Percentiles rank a stretch among this genome's conserved stretches.
Conservation (phyloP, 148 eudicot genomes). For the Persicaria maculosa region DNA sequence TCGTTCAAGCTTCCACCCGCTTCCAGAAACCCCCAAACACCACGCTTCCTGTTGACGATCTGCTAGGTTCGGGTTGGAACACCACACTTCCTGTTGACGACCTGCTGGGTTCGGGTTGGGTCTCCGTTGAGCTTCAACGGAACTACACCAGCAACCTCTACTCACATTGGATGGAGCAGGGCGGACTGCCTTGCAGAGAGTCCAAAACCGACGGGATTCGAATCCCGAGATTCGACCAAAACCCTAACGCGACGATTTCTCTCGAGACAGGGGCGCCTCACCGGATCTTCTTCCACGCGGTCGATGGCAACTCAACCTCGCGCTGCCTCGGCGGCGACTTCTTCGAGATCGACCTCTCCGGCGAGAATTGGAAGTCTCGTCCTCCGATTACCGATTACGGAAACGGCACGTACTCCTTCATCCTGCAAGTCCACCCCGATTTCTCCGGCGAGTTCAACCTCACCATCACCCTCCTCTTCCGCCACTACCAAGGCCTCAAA, state of each 20-base stretch:
- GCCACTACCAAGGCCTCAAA: slow-evolving; percentile 68
- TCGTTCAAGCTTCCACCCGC: slow-evolving; percentile 30
- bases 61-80: slow-evolving; percentile 16
- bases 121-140: slow-evolving; percentile 38
- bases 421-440: slow-evolving; percentile 80
- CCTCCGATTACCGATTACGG: slow-evolving; percentile 68
- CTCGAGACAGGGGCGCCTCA: slow-evolving; percentile 56
- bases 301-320: slow-evolving; percentile 57
- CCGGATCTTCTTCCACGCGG: slow-evolving; percentile 64
- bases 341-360: slow-evolving; percentile 68
- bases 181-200: slow-evolving; percentile 56
- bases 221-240: slow-evolving; percentile 41
- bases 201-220: slow-evolving; percentile 52
- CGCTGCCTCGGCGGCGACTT: slow-evolving; percentile 82
- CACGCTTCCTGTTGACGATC: not conserved
- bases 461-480: slow-evolving; percentile 56
- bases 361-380: slow-evolving; percentile 75
- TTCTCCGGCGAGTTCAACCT: slow-evolving; percentile 69
- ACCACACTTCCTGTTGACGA: not conserved
- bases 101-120: slow-evolving; percentile 19
- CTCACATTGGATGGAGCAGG: slow-evolving; percentile 49
- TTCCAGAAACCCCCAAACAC: slow-evolving; percentile 13
- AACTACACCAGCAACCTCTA: slow-evolving; percentile 52
- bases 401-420: slow-evolving; percentile 67
- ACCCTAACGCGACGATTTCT: slow-evolving; percentile 15